A percentile compares a stretch with the other conserved stretches of the same genome.
Conservation (phyloP, 2,329 filamentous ascomycete species). For the Blumeria graminis region DNA sequence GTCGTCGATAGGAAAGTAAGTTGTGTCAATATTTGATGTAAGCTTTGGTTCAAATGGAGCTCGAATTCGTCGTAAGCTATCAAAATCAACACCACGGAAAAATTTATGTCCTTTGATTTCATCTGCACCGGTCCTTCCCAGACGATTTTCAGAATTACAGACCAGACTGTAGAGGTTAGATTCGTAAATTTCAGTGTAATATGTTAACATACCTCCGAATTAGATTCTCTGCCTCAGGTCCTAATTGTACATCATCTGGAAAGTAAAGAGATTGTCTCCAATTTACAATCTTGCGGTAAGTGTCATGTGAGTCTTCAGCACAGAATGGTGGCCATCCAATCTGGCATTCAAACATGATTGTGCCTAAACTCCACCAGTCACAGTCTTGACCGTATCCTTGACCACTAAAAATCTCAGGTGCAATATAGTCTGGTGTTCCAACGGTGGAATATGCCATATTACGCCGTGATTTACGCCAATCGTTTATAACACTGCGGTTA, state of each 20-base stretch:
- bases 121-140: constrained; percentile 64
- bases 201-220: constrained; percentile 49
- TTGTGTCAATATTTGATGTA: constrained; percentile 81
- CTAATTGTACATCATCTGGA: constrained; percentile 79
- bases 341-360: constrained; percentile 98
- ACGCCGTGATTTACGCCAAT: constrained; percentile 86
- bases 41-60: constrained; percentile 91
- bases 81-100: constrained; percentile 92
- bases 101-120: constrained; percentile 90
- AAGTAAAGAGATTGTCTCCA: constrained; percentile 93
- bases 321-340: constrained; percentile 99
- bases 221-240: constrained; percentile 70
- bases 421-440: constrained; percentile 94
- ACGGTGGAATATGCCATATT: constrained; percentile 97
- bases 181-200: not conserved
- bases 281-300: constrained; percentile 97
- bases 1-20: constrained; percentile 96
- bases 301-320: constrained; percentile 90
- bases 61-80: constrained; percentile 72
- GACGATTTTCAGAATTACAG: constrained; percentile 77
- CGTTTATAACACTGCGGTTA: constrained; percentile 94
- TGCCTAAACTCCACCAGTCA: constrained; percentile 97
- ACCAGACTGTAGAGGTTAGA: constrained; percentile 40
- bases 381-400: constrained; percentile 92
- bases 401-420: constrained; percentile 91